phyloP scores from a whole-genome alignment of 2,329 filamentous ascomycete species.

The Nemania diffusa region DNA sequence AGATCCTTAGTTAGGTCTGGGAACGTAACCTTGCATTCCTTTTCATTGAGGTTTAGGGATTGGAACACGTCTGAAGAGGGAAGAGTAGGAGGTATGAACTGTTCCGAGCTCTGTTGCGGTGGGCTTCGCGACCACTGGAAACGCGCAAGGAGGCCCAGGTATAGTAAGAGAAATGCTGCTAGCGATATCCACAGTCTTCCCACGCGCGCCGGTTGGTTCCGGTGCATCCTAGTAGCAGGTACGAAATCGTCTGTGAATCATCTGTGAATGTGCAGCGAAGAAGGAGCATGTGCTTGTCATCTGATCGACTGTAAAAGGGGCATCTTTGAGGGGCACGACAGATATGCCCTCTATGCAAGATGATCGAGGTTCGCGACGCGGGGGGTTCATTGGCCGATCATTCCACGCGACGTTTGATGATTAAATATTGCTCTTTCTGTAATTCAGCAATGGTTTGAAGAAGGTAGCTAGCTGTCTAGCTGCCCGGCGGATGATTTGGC shows the following conservation, averaged over 20 bases:
- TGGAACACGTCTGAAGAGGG: neutral
- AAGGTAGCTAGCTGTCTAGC: neutral
- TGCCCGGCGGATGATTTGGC: constrained; percentile 1
- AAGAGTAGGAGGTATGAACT: neutral
- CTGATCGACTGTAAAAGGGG: neutral
- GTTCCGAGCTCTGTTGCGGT: neutral
- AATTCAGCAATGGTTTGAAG: neutral
- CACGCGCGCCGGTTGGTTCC: neutral
- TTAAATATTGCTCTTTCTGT: neutral
- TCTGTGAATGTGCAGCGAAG: neutral
- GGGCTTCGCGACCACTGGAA: neutral
- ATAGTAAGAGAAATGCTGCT: constrained; percentile 1
- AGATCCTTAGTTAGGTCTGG: constrained; percentile 21
- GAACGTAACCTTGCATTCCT: constrained; percentile 20
- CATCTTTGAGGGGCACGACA: neutral
- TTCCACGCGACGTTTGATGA: neutral
- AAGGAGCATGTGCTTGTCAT: neutral
- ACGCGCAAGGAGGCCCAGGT: neutral
- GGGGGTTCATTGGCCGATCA: neutral
- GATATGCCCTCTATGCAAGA: neutral
- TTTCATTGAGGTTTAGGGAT: constrained; percentile 19
- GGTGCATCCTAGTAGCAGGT: constrained; percentile 4
- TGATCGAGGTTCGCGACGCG: neutral
- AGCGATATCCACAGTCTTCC: constrained; percentile 11
- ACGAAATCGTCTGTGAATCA: neutral